These are phyloP conservation scores for Maudiozyma saulgeensis DNA, from an alignment of 805 yeast genomes.

Conservation along the genomic window DNA sequence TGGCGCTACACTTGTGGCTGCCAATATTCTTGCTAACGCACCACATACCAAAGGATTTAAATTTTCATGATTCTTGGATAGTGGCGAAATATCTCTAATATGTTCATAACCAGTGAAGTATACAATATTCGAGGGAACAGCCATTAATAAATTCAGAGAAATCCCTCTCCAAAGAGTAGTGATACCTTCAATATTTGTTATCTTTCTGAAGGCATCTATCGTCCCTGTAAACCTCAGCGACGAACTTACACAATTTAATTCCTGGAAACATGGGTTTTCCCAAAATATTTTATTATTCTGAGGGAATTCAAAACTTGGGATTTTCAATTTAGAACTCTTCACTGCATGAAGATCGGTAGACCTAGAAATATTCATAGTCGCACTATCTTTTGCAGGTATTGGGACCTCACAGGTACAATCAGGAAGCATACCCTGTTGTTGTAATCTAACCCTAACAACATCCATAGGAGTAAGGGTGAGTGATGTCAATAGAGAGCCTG, in stretches of 20 bases:
- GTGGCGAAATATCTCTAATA: slow-evolving; percentile 64
- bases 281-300: slow-evolving; percentile 14
- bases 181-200: slow-evolving; percentile 64
- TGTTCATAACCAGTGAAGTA: slow-evolving; percentile 92
- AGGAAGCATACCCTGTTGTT: slow-evolving; percentile 60
- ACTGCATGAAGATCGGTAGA: slow-evolving; percentile 1
- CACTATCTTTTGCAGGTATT: slow-evolving; percentile 18
- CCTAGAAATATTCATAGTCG: neutral
- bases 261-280: slow-evolving; percentile 28
- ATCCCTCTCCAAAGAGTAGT: slow-evolving; percentile 83
- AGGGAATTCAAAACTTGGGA: too few relatives aligned
- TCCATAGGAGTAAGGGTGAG: slow-evolving; percentile 70
- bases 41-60: slow-evolving; percentile 81
- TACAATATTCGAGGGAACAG: slow-evolving; percentile 85
- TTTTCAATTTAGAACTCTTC: slow-evolving; percentile 1
- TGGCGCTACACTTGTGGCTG: slow-evolving; percentile 83
- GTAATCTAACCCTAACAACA: slow-evolving; percentile 66
- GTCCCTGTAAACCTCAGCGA: slow-evolving; percentile 49
- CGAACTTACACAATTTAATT: slow-evolving; percentile 23
- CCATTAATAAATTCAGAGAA: slow-evolving; percentile 73
- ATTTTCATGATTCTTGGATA: slow-evolving; percentile 29
- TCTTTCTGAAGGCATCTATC: slow-evolving; percentile 58
- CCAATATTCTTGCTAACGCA: slow-evolving; percentile 65
- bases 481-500: slow-evolving; percentile 66
- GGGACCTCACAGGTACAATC: slow-evolving; percentile 30